Evolutionary conservation across 73 alveolate genomes (phyloP).

Genomic region (Tetrahymena malaccensis): DNA sequence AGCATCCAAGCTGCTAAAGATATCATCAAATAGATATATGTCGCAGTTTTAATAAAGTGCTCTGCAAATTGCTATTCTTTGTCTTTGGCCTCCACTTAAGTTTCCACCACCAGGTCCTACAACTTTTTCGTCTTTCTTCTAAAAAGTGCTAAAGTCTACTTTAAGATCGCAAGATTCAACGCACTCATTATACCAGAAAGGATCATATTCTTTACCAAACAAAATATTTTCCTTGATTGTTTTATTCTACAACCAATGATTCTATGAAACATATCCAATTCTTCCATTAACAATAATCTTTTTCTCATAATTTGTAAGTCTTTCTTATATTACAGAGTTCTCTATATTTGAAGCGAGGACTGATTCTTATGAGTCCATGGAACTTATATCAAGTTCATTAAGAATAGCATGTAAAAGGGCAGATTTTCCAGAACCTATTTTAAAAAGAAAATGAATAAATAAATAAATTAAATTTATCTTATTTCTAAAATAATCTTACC

Average conservation of each 20-base stretch:
- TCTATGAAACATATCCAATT: conserved; percentile 60
- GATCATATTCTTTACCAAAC: conserved; percentile 63
- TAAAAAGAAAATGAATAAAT: background rate
- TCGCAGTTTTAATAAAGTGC: conserved; percentile 70
- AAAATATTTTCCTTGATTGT: conserved; percentile 79
- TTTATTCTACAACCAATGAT: conserved; percentile 80
- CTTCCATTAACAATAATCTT: conserved; percentile 49
- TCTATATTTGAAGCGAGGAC: background rate
- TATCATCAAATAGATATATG: conserved; percentile 78
- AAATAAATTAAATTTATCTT: background rate
- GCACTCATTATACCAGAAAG: conserved; percentile 55
- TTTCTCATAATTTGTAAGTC: conserved; percentile 8
- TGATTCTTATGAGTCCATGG: background rate
- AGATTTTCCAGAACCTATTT: conserved; percentile 28
- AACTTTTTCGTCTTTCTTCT: conserved; percentile 59
- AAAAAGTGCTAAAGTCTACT: conserved; percentile 65
- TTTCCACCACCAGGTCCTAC: conserved; percentile 82
- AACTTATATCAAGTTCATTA: conserved; percentile 18
- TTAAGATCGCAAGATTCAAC: conserved; percentile 64
- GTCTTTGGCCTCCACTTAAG: conserved; percentile 81
- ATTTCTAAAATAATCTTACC: background rate
- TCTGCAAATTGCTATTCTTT: conserved; percentile 74
- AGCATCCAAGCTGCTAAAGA: conserved; percentile 69
- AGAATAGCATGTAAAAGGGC: conserved; percentile 34
- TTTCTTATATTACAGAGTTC: background rate